A percentile compares a stretch with the other conserved stretches of the same genome.
Evolutionary conservation across 2,329 filamentous ascomycete genomes (phyloP).

Genomic region (Xylaria sp.): DNA sequence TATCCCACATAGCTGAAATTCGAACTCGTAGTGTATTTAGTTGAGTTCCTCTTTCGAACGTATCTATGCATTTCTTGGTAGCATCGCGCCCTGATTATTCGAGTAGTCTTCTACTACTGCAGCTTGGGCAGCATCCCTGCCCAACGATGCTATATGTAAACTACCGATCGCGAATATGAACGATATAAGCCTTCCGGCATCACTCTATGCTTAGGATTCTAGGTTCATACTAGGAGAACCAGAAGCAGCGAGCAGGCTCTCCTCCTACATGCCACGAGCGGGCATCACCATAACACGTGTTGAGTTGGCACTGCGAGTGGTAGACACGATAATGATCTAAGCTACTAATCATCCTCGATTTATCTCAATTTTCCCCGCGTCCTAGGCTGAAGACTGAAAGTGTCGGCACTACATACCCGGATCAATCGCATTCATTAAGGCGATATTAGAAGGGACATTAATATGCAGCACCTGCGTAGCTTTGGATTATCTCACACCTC

Average conservation of each 20-base stretch:
- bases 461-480: neutral
- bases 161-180: no score
- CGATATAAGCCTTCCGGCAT: no score
- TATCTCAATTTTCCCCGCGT: neutral
- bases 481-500: neutral
- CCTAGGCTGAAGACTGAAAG: neutral
- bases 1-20: neutral
- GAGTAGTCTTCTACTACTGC: no score
- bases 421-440: neutral
- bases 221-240: neutral
- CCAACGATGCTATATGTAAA: no score
- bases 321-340: neutral
- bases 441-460: neutral
- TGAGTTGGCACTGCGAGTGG: neutral
- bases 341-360: neutral
- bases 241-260: neutral
- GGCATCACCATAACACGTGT: neutral
- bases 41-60: neutral
- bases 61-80: neutral
- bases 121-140: no score
- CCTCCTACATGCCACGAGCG: neutral
- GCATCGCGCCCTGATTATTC: neutral
- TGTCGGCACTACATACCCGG: neutral
- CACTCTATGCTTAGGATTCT: neutral
- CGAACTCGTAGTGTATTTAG: neutral